Evolutionary conservation across 2,329 filamentous ascomycete species (phyloP).

Genomic region (Trichoderma oligosporum): DNA sequence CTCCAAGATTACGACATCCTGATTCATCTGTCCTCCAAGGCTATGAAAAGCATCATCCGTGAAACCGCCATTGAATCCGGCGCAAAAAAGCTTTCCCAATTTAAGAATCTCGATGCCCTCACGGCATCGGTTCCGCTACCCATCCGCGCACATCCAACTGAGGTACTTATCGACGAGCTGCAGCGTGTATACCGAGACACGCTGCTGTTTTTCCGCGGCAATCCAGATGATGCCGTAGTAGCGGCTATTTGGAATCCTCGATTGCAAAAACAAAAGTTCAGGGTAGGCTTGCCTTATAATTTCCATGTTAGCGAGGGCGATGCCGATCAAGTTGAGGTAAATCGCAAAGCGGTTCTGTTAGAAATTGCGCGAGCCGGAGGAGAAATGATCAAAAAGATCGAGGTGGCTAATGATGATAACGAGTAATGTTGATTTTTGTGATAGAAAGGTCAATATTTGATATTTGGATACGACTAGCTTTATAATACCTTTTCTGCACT

Average conservation of each 20-base stretch:
- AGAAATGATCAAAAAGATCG: slow-evolving; percentile 64
- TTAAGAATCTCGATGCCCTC: slow-evolving; percentile 74
- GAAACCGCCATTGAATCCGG: slow-evolving; percentile 37
- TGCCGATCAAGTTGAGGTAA: slow-evolving; percentile 55
- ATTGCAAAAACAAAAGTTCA: slow-evolving; percentile 57
- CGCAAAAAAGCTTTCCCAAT: slow-evolving; percentile 49
- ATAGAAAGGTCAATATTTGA: background rate
- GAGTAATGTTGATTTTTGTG: background rate
- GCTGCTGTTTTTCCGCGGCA: slow-evolving; percentile 76
- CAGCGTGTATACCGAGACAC: slow-evolving; percentile 61
- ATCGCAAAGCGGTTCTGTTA: slow-evolving; percentile 62
- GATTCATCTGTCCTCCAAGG: slow-evolving; percentile 63
- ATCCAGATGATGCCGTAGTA: slow-evolving; percentile 51
- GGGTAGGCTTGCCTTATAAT: slow-evolving; percentile 66
- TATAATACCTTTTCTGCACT: background rate
- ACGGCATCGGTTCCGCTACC: slow-evolving; percentile 43
- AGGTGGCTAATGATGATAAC: slow-evolving; percentile 37
- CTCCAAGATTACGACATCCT: slow-evolving; percentile 80
- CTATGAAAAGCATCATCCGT: slow-evolving; percentile 41
- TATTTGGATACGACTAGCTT: background rate
- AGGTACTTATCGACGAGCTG: slow-evolving; percentile 64
- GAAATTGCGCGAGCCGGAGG: slow-evolving; percentile 70
- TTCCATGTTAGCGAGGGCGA: slow-evolving; percentile 40
- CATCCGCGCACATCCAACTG: slow-evolving; percentile 57
- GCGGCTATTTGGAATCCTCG: slow-evolving; percentile 58